Base-by-base conservation (phyloP, 2,329 filamentous ascomycete species). In the Diaporthe citriasiana region DNA sequence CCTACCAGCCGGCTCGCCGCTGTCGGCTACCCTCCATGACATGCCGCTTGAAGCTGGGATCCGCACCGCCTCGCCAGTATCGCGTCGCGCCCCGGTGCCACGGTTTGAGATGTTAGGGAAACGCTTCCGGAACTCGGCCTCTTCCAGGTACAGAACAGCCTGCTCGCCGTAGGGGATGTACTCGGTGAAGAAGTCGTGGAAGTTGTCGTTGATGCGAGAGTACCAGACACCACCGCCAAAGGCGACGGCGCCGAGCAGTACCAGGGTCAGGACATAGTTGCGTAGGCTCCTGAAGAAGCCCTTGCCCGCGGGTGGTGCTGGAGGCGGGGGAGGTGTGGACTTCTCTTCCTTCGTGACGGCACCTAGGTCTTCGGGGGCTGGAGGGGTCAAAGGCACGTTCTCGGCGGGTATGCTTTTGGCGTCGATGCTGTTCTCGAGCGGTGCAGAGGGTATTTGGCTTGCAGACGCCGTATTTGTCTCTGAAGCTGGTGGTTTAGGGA, bases 111-210 rank as follows among this genome's bases (percentile, higher is more conserved):
- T 85, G 80, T 84, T 86, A 78, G 85, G 90, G 86, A 98, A 98
- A 73, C 94, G 92, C 84, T 93, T 95, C 82, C 93, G 91, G 87
- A 98, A 98, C 80, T 98, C 95, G 78, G 93, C 91, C 85, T 99
- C 97, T 85, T 99, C 97, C 70, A 99, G 92, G 85, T 97, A 98
- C 35, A 97, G 91, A 59, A 99, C 96, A 25, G 93, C 93, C 82
- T 98, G 94, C 85, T 99, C 97, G 80, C 95, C 97, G 78, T 94
- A 98, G 30, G 97, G 97, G 25, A 99, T 86, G 83, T 96, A 99
- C 85, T 98, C 95, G 79, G 95, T 98, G 86, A 99, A 99, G 87
- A 98, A 82, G 84, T 99, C 97, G 85, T 99, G 96, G 89, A 98
- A 99, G 85, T 95, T 98, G 87, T 99, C 97, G 81, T 93, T 97